Base-by-base conservation (phyloP, 2,329 filamentous ascomycete species). In the Ascomycota sp. region DNA sequence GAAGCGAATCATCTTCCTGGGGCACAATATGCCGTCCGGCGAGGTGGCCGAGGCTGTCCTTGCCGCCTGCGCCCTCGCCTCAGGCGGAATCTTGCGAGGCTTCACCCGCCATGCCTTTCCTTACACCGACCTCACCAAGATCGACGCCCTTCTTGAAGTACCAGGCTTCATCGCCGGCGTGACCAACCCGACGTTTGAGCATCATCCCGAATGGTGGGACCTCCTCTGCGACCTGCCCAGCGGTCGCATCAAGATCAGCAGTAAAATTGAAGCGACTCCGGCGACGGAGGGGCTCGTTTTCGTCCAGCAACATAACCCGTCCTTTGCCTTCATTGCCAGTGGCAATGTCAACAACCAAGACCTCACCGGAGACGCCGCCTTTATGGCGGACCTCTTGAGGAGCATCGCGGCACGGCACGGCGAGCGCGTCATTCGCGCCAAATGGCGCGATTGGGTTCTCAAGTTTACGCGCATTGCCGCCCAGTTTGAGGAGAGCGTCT, bases 171-270 rank as follows among this genome's bases (percentile, higher is more conserved):
- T 98, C 42, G 89, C 89, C 3, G 89, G 89, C 33, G 89, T 98
- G 25, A 98, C 86, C 2, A 98, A 98, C 46, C 89, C 89, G 5
- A 86, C 83, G 0, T 98, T 98, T 48, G 83, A 86, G 36, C 72
- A 83, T 44, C 86, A 95, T 44, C 80, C 79, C 0, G 85, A 94
- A 48, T 98, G 89, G 89, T 98, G 89, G 89, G 89, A 98, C 52
- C 56, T 98, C 8, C 63, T 98, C 9, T 98, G 89, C 51, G 89
- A 98, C 51, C 61, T 98, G 25, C 78, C 85, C 0, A 86, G 75
- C 2, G 89, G 89, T 8, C 74, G 85, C 26, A 83, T 98, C 61
- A 92, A 89, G 53, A 95, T 98, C 44, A 92, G 81, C 44, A 81
- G 69, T 48, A 75, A 74, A 42, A 85, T 95, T 38, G 86, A 95